A percentile compares a stretch with the other conserved stretches of the same genome.
Evolutionary conservation across 805 yeast genomes (phyloP).

Genomic region (Candida awuae): DNA sequence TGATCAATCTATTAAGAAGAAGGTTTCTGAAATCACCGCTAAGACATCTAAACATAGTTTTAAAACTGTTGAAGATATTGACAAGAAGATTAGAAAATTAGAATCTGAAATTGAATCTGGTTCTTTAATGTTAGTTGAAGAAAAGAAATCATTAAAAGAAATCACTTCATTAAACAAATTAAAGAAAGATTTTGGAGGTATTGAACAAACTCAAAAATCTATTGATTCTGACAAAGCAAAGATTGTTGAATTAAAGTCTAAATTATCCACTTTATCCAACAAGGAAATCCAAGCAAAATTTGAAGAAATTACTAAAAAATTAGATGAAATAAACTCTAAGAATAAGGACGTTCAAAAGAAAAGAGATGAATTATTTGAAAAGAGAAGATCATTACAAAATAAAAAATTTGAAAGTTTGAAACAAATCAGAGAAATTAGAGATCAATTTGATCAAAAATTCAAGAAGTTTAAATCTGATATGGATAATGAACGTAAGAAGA

Average conservation of each 20-base stretch:
- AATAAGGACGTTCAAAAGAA: constrained; percentile 58
- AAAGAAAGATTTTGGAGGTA: constrained; percentile 64
- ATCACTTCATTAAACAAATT: constrained; percentile 74
- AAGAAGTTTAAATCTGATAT: constrained; percentile 60
- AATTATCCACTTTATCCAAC: constrained; percentile 48
- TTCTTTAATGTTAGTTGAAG: constrained; percentile 78
- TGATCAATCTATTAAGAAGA: constrained; percentile 67
- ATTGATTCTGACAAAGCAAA: constrained; percentile 74
- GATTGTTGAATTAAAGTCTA: constrained; percentile 66
- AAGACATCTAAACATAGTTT: constrained; percentile 63
- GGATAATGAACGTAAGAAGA: constrained; percentile 60
- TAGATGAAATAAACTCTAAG: constrained; percentile 55
- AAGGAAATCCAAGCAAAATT: constrained; percentile 61
- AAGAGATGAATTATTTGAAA: constrained; percentile 53
- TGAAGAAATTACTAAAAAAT: constrained; percentile 58
- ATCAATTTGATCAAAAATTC: constrained; percentile 68
- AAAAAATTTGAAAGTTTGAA: constrained; percentile 62
- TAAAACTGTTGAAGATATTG: constrained; percentile 62
- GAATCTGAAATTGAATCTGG: constrained; percentile 77
- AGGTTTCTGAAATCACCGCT: constrained; percentile 64
- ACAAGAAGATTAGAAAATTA: constrained; percentile 51
- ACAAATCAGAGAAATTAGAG: constrained; percentile 59
- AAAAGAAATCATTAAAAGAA: constrained; percentile 77
- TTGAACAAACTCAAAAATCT: constrained; percentile 68
- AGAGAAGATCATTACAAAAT: constrained; percentile 59